Evolutionary conservation across 2,329 filamentous ascomycete species (phyloP), one percentile per base, ranked within the genome.

Genomic region (Verticillium nubilum): DNA sequence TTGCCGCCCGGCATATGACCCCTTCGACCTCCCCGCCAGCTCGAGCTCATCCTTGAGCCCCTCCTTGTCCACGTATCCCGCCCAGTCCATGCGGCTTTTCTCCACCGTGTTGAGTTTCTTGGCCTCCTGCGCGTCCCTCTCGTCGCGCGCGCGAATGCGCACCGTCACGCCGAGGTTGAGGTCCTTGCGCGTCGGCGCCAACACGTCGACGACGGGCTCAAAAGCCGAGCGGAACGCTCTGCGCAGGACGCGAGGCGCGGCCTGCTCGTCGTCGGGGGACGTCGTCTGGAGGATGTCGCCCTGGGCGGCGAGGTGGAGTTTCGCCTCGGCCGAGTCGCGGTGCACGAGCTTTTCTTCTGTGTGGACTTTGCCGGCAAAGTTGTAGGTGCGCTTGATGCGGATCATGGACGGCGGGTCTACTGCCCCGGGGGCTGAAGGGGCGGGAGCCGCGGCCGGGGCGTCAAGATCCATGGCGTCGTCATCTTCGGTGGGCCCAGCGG

Each of bases 81-180:
- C 87, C 87, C 87, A 90, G 72, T 90, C 87, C 82, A 90, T 86
- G 57, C 85, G 80, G 66, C 85, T 88, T 80, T 89, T 89, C 74
- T 90, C 86, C 17, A 89, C 85, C 17, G 86, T 87, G 69, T 87
- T 90, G 64, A 89, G 76, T 69, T 89, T 89, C 77, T 83, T 85
- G 55, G 84, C 81, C 61, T 81, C 78, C 17, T 78, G 78, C 52
- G 73, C 74, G 60, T 64, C 66, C 47, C 63, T 68, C 58, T 70
- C 68, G 67, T 78, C 80, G 58, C 76, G 78, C 56, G 80, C 77
- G 66, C 76, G 75, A 57, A 81, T 73, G 37, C 80, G 71, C 37
- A 77, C 74, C 10, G 78, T 73, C 63, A 86, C 71, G 53, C 84
- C 81, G 17, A 88, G 79, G 65, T 86, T 81, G 57, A 88, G 76